Percentiles rank a stretch among this genome's conserved stretches.
Conservation (phyloP, 148 eudicot genomes). For the Polygonum maritimum region DNA sequence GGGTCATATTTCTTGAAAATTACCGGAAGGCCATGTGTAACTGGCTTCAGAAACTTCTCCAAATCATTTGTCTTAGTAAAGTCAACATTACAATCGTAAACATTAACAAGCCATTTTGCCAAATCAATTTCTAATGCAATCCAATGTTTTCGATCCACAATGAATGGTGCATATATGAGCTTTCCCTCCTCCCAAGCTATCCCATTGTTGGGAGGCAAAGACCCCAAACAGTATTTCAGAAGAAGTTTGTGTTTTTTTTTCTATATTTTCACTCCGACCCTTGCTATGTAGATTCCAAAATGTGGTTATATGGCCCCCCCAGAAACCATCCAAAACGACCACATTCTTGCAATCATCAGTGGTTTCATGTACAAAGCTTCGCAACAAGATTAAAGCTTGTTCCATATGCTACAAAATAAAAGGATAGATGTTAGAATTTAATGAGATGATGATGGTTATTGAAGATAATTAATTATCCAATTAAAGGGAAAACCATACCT, state of each 20-base stretch:
- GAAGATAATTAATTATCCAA: no score
- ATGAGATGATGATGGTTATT: no score
- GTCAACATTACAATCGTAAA: not conserved
- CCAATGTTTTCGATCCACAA: not conserved
- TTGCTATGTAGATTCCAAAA: no score
- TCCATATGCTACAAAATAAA: not conserved
- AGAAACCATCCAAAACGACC: not conserved
- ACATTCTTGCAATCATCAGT: not conserved
- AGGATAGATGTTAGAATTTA: no score
- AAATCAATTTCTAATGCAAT: not conserved
- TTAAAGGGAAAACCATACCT: not conserved
- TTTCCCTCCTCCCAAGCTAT: not conserved
- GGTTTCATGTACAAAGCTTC: no score
- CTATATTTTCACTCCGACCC: no score
- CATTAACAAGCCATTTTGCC: not conserved
- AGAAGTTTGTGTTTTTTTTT: no score
- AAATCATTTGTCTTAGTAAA: no score
- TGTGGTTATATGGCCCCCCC: no score
- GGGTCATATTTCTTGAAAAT: not conserved
- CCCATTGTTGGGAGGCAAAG: not conserved
- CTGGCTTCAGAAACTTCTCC: no score
- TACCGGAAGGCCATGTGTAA: not conserved
- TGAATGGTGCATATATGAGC: not conserved
- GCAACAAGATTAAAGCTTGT: not conserved
- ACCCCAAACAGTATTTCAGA: not conserved